Percentiles rank a stretch among this genome's conserved stretches.
These are phyloP conservation scores for Psilocybe sp. DNA, from an alignment of 768 basidiomycete species.

Conservation along the genomic window DNA sequence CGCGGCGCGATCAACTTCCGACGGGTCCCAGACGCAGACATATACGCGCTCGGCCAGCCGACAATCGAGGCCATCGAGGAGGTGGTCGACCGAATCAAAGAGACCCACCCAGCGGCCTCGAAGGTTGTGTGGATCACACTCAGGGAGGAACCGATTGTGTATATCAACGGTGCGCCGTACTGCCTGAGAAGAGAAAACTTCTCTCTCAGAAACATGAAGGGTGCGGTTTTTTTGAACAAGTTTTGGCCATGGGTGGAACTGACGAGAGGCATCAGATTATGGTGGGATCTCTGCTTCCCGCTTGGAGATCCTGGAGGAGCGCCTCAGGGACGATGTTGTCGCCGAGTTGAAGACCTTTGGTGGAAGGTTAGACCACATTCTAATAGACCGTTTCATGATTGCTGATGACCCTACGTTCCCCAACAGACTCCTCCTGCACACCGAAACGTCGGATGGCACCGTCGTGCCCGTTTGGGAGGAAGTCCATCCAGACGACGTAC, in stretches of 20 bases:
- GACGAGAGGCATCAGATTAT: slow-evolving; percentile 57
- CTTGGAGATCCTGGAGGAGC: slow-evolving; percentile 86
- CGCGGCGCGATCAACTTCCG: slow-evolving; percentile 97
- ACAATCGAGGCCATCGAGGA: slow-evolving; percentile 83
- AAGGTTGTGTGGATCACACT: slow-evolving; percentile 88
- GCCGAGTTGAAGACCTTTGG: slow-evolving; percentile 81
- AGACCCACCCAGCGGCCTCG: slow-evolving; percentile 54
- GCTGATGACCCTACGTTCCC: background rate
- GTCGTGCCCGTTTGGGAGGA: slow-evolving; percentile 97
- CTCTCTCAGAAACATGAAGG: slow-evolving; percentile 93
- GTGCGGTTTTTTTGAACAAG: slow-evolving; percentile 26
- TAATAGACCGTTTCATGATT: background rate
- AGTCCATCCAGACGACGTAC: slow-evolving; percentile 65
- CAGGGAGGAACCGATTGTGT: slow-evolving; percentile 89
- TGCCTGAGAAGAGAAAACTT: slow-evolving; percentile 84
- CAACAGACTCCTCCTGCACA: slow-evolving; percentile 78
- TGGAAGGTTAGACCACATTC: slow-evolving; percentile 51
- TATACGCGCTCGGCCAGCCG: slow-evolving; percentile 94
- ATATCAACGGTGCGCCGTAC: slow-evolving; percentile 91
- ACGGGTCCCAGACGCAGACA: slow-evolving; percentile 71
- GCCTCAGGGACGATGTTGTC: slow-evolving; percentile 84
- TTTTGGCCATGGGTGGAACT: background rate
- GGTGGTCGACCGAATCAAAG: slow-evolving; percentile 65
- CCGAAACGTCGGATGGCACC: slow-evolving; percentile 82
- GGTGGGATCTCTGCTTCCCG: slow-evolving; percentile 91